phyloP scores from a whole-genome alignment of 257 asterid genomes.

The Solanum appendiculatum region DNA sequence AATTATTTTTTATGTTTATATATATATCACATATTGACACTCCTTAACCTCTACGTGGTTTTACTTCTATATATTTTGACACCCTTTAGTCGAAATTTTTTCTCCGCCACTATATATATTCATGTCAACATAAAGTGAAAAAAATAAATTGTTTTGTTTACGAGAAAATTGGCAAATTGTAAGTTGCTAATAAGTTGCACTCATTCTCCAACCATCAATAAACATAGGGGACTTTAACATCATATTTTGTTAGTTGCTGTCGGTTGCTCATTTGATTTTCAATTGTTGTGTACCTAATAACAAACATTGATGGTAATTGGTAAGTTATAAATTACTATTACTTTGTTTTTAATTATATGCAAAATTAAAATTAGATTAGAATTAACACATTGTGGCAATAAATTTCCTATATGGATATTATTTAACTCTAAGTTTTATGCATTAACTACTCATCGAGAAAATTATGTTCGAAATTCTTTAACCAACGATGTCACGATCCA shows the following conservation, averaged over 20 bases:
- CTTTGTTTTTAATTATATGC: not conserved
- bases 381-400: not conserved
- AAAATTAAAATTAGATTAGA: not conserved
- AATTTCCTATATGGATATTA: not conserved
- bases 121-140: not conserved
- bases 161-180: not conserved
- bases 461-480: not conserved
- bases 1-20: no score
- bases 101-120: no score
- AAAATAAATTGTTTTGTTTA: not conserved
- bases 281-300: not conserved
- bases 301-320: slow-evolving; percentile 1
- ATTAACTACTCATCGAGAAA: not conserved
- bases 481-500: not conserved
- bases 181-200: slow-evolving; percentile 4
- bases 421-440: not conserved
- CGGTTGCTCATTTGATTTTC: slow-evolving; percentile 2
- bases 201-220: slow-evolving; percentile 7
- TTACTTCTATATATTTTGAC: no score
- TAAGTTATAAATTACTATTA: not conserved
- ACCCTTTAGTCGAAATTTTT: no score
- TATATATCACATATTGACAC: no score
- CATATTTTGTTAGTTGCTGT: slow-evolving; percentile 25
- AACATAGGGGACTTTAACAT: not conserved
- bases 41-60: not conserved